Evolutionary conservation across 108 stramenopile genomes (phyloP).

Genomic region (Hondaea fermentalgiana): DNA sequence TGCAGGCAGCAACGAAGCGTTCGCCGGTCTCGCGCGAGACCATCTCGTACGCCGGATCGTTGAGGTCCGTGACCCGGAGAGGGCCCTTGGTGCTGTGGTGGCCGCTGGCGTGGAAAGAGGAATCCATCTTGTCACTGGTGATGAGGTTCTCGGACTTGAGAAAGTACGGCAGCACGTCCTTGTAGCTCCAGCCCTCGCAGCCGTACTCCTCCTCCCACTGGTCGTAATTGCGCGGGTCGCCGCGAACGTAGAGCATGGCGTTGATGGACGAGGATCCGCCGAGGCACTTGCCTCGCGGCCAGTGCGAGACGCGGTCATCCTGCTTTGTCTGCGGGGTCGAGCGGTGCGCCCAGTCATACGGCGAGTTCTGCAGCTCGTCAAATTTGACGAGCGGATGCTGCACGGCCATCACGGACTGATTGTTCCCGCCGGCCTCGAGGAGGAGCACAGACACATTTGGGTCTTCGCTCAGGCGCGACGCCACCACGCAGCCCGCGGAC

Average conservation of each 20-base stretch:
- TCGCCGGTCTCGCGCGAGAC: neutral
- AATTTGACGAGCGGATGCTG: neutral
- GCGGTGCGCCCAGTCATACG: neutral
- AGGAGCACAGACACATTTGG: slow-evolving; percentile 31
- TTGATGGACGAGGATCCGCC: slow-evolving; percentile 55
- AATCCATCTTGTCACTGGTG: neutral
- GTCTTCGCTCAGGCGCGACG: slow-evolving; percentile 46
- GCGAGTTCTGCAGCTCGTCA: neutral
- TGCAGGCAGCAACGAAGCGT: slow-evolving; percentile 31
- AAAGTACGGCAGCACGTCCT: slow-evolving; percentile 54
- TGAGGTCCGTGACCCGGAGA: slow-evolving; percentile 21
- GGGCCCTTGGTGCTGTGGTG: slow-evolving; percentile 28
- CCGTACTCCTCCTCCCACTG: slow-evolving; percentile 40
- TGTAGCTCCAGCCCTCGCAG: slow-evolving; percentile 29
- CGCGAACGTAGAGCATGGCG: slow-evolving; percentile 50
- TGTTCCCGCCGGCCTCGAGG: slow-evolving; percentile 37
- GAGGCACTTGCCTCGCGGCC: slow-evolving; percentile 52
- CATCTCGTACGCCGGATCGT: neutral
- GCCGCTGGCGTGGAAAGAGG: neutral
- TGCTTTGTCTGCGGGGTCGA: neutral
- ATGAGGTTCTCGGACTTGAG: slow-evolving; percentile 35
- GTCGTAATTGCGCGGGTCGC: slow-evolving; percentile 49
- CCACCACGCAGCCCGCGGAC: slow-evolving; percentile 61
- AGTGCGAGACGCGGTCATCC: slow-evolving; percentile 14
- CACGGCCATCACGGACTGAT: neutral